phyloP scores from a whole-genome alignment of 1,139 yeast genomes.

The Taphrina confusa region DNA sequence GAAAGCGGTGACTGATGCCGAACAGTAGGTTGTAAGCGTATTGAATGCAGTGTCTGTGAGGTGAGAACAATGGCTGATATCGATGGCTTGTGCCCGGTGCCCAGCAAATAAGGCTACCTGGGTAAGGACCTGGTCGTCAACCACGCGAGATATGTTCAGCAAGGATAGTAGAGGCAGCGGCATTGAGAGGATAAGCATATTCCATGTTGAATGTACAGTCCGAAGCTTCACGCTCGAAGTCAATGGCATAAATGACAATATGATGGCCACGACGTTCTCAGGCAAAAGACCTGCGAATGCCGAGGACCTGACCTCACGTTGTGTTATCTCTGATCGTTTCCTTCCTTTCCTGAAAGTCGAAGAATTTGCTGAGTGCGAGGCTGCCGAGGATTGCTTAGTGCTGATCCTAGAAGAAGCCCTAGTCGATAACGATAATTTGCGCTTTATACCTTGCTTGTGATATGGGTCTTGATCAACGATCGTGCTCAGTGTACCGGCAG shows the following conservation, averaged over 20 bases:
- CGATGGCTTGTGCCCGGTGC: constrained; percentile 60
- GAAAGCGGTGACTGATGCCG: constrained; percentile 60
- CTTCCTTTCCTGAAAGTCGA: not conserved
- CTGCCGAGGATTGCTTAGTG: constrained; percentile 10
- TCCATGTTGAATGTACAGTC: constrained; percentile 39
- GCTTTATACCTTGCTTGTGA: constrained; percentile 1
- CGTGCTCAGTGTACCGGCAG: constrained; percentile 14
- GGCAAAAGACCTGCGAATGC: constrained; percentile 34
- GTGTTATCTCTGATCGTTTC: constrained; percentile 5
- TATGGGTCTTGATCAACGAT: constrained; percentile 20
- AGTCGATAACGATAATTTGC: constrained; percentile 16
- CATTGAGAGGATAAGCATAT: constrained; percentile 34
- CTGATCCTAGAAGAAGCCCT: constrained; percentile 7
- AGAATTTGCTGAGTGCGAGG: not conserved
- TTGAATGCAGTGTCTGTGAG: constrained; percentile 73
- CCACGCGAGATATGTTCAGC: constrained; percentile 60
- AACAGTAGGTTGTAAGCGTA: constrained; percentile 68
- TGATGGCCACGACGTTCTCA: constrained; percentile 36
- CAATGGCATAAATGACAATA: constrained; percentile 36
- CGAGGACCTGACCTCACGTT: not conserved
- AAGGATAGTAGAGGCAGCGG: constrained; percentile 55
- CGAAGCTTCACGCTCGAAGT: constrained; percentile 37
- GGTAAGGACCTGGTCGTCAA: constrained; percentile 60
- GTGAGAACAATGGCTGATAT: constrained; percentile 73
- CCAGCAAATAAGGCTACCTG: constrained; percentile 71